Evolutionary conservation across 257 asterid species (phyloP), one percentile per base, ranked within the genome.

Genomic region (Nicotiana tomentosiformis): DNA sequence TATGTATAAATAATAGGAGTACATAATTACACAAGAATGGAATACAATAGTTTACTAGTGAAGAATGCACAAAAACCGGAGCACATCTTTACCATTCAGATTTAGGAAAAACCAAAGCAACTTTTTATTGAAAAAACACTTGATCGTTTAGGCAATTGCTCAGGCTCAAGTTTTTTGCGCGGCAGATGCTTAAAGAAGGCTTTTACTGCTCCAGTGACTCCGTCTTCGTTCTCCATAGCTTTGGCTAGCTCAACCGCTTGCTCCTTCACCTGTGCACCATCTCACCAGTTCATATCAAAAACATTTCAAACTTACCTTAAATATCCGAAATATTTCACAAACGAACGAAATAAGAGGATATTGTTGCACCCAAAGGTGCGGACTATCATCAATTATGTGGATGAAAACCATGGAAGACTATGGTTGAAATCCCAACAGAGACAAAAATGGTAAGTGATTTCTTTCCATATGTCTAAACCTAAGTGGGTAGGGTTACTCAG

Each of bases 221-320:
- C 97, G 80, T 95, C 97, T 86, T 95, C 99, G 10, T 88, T 89
- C 80, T 93, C 97, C 99, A 95, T 93, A 33, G 97, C 95, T 86
- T 91, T 88, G 7, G 97, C 91, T 84, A 93, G 89, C 64, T 91
- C 93, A n/a, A 90, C 39, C 0, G 98, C 97, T 15, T 86, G 86
- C 82, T 88, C 85, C 86, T 95, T 93, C 39, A 95, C 97, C 98
- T 95, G 87, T 60, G 55, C 77, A 43, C 29, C 61, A 15, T 83
- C 89, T 51, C 26, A 20, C 17, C 23, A 81, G 55, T 58, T 57
- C 23, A 58, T 80, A 33, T 35, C 43, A 23, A n/a, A 61, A 67
- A 33, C 77, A 17, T 67, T 33, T 74, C 43, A 11, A 51, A 61
- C 80, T 26, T 23, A 61, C 14, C 26, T 46, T 23, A 49, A 49